Conservation (phyloP, 257 asterid genomes). For the Rauvolfia tetraphylla region DNA sequence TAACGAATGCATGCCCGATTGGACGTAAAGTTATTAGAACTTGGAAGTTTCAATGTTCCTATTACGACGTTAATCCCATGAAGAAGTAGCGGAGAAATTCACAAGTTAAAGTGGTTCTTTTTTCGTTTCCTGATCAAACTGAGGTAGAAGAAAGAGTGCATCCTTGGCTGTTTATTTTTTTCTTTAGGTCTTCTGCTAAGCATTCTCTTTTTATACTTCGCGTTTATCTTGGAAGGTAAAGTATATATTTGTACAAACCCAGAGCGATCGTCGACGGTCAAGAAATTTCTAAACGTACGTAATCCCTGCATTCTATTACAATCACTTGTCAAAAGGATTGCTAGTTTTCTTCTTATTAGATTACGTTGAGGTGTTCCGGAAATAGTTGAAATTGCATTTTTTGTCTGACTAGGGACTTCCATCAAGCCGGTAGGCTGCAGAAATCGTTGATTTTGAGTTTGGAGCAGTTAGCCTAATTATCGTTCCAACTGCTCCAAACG, state of each 20-base stretch:
- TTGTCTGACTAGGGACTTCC: background rate
- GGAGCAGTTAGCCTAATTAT: constrained; percentile 4
- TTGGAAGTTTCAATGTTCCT: background rate
- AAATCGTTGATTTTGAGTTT: background rate
- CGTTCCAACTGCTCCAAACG: background rate
- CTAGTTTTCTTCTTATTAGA: too few species aligned
- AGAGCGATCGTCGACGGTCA: background rate
- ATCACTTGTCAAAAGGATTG: background rate
- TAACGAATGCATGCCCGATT: constrained; percentile 11
- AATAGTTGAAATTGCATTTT: background rate
- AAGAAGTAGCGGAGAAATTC: background rate
- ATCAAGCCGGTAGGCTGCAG: background rate
- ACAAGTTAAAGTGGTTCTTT: background rate
- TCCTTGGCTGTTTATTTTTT: background rate
- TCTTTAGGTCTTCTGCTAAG: too few species aligned
- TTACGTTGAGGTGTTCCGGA: background rate
- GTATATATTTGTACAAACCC: too few species aligned
- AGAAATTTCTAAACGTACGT: background rate
- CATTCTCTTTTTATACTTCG: too few species aligned
- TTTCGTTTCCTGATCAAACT: background rate
- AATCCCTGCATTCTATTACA: too few species aligned
- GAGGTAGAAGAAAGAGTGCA: background rate
- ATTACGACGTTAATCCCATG: background rate
- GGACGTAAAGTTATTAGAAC: background rate
- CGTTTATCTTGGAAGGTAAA: too few species aligned